Base-by-base conservation (phyloP, 768 basidiomycete genomes). In the Termitomyces titanicus region DNA sequence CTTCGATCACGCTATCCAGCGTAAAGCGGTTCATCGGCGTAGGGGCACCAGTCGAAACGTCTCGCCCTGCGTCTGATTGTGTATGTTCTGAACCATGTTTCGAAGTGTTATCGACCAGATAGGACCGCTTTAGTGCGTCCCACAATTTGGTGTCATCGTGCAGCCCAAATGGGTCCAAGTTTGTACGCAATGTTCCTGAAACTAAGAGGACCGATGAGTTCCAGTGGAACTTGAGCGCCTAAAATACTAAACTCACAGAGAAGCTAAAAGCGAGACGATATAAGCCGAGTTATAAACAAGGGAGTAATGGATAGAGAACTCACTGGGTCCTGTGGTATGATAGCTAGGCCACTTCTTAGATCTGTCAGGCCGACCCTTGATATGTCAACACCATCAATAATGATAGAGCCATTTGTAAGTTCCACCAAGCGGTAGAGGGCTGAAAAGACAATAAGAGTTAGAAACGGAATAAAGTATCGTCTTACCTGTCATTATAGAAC, bases 381-480 rank as follows among this genome's bases (percentile, higher is more conserved):
- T 39, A 92, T 85, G 64, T 98, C 89, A n/a, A 92, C 73, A 6
- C 80, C 91, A 67, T 96, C 94, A 56, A 96, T 83, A 22, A 71
- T 65, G 60, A 98, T 92, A 2, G 78, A 80, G 18, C 94, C 94
- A 9, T 83, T 82, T 0, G 79, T 71, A 20, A 89, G 74, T 63
- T 98, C 95, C 18, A 94, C 90, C 31, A 97, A 74, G 20, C 93
- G 84, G 71, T 86, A 95, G 0, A 97, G 74, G 5, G 91, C 86
- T 62, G 76, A 42, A 45, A 33, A 31, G 35, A 52, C 37, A 5
- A 22, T 42, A 18, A 56, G 53, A 8, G 27, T 24, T 31, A 24
- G 8, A n/a, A 33, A 48, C 9, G 35, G 37, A 31, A 35, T 52
- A 46, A 17, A 12, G 17, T 31, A 50, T 20, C 37, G 35, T 56